These are phyloP conservation scores for Rhodotorula sp. DNA, from an alignment of 1,284 basidiomycete genomes.

Conservation along the genomic window DNA sequence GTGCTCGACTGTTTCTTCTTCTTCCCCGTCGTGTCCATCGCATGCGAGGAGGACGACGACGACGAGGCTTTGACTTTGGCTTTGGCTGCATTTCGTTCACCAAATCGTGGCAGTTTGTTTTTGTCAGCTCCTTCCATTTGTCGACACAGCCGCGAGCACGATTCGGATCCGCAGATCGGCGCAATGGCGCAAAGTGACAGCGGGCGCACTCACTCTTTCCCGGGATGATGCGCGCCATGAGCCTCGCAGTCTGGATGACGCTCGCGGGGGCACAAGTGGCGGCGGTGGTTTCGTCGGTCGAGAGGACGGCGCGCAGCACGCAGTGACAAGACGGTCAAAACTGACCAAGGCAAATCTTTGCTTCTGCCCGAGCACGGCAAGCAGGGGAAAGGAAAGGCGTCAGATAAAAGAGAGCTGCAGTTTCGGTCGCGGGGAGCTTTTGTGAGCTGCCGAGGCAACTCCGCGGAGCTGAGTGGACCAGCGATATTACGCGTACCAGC, in stretches of 20 bases:
- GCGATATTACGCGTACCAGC: no score
- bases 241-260: no score
- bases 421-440: no score
- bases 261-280: no score
- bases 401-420: no score
- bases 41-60: no score
- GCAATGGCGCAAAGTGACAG: neutral
- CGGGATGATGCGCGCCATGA: neutral
- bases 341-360: no score
- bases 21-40: neutral
- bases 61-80: neutral
- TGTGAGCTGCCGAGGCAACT: no score
- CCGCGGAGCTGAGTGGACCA: no score
- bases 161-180: neutral
- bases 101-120: neutral
- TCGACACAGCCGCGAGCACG: neutral
- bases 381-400: no score
- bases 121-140: neutral
- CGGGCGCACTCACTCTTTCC: neutral
- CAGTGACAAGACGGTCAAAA: no score
- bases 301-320: neutral
- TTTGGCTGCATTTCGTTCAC: neutral
- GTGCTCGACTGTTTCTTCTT: neutral
- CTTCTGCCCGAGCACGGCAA: no score
- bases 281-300: neutral